phyloP scores from a whole-genome alignment of 768 basidiomycete species.

The Pleurotus sapidus region DNA sequence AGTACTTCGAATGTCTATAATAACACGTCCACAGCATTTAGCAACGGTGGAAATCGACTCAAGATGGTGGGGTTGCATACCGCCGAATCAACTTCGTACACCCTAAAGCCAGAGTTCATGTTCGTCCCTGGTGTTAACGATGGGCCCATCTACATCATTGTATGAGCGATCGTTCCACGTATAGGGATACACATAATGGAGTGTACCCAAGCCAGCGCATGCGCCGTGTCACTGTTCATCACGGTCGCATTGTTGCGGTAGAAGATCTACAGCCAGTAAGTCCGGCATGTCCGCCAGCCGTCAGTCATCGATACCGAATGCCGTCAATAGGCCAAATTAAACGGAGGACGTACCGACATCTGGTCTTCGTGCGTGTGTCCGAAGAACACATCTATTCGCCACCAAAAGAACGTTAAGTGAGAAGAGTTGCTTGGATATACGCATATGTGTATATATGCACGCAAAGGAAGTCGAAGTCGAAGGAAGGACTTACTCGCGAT shows the following conservation, averaged over 20 bases:
- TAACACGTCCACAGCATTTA: not conserved
- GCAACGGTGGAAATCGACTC: not conserved
- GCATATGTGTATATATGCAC: too few species aligned
- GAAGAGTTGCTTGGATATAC: not conserved
- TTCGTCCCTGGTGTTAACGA: conserved; percentile 70
- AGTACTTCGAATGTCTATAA: conserved; percentile 71
- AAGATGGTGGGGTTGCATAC: conserved; percentile 34
- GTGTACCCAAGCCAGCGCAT: conserved; percentile 41
- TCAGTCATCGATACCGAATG: too few species aligned
- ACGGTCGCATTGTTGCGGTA: conserved; percentile 70
- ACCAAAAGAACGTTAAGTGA: conserved; percentile 4
- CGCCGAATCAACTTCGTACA: conserved; percentile 69
- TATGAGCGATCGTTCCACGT: not conserved
- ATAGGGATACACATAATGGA: not conserved
- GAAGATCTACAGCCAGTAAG: conserved; percentile 46
- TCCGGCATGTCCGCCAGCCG: not conserved
- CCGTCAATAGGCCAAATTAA: not conserved
- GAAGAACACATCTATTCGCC: conserved; percentile 60
- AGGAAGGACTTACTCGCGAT: conserved; percentile 55
- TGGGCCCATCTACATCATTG: conserved; percentile 52
- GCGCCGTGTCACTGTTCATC: conserved; percentile 54
- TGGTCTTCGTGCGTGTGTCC: conserved; percentile 80
- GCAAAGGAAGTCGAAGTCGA: too few species aligned
- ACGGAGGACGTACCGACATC: conserved; percentile 42
- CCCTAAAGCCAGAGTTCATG: conserved; percentile 72